Evolutionary conservation across 2,329 filamentous ascomycete species (phyloP).

Genomic region (Simplicillium sp.): DNA sequence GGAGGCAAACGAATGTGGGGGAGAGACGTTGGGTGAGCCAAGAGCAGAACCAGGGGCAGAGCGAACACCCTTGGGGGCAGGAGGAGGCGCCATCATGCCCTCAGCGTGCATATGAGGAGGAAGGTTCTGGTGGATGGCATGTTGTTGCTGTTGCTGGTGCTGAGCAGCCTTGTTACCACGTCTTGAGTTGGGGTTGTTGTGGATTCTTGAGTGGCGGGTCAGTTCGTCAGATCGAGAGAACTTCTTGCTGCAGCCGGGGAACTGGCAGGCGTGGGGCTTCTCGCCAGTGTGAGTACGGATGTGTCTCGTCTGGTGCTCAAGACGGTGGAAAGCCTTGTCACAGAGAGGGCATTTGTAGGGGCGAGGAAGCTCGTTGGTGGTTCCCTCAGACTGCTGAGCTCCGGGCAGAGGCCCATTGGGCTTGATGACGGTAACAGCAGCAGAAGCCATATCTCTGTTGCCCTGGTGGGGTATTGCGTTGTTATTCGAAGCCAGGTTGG

Average conservation of each 20-base stretch:
- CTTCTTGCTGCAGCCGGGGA: slow-evolving; percentile 91
- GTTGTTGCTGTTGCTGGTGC: slow-evolving; percentile 18
- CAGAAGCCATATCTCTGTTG: slow-evolving; percentile 36
- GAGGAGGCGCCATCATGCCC: slow-evolving; percentile 71
- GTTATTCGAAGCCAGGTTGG: slow-evolving; percentile 15
- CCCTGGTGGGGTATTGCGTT: slow-evolving; percentile 18
- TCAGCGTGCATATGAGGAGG: slow-evolving; percentile 38
- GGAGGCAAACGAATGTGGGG: slow-evolving; percentile 78
- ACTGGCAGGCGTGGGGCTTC: slow-evolving; percentile 94
- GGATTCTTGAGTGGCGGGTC: slow-evolving; percentile 93
- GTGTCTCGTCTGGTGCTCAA: slow-evolving; percentile 86
- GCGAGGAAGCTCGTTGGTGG: slow-evolving; percentile 65
- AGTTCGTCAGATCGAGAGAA: slow-evolving; percentile 96
- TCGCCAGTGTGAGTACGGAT: slow-evolving; percentile 97
- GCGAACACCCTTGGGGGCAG: slow-evolving; percentile 67
- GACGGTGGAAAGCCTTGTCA: slow-evolving; percentile 95
- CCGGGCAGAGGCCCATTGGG: slow-evolving; percentile 53
- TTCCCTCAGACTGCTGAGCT: slow-evolving; percentile 46
- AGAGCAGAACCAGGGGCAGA: slow-evolving; percentile 82
- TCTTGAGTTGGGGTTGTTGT: slow-evolving; percentile 97
- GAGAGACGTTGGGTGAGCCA: slow-evolving; percentile 90
- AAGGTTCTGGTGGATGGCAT: slow-evolving; percentile 26
- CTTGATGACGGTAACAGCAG: slow-evolving; percentile 46
- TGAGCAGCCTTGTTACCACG: slow-evolving; percentile 73
- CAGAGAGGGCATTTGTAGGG: slow-evolving; percentile 98